These are phyloP conservation scores for Acanthamoeba triangularis DNA, from an alignment of 208 protist genomes.

Conservation along the genomic window DNA sequence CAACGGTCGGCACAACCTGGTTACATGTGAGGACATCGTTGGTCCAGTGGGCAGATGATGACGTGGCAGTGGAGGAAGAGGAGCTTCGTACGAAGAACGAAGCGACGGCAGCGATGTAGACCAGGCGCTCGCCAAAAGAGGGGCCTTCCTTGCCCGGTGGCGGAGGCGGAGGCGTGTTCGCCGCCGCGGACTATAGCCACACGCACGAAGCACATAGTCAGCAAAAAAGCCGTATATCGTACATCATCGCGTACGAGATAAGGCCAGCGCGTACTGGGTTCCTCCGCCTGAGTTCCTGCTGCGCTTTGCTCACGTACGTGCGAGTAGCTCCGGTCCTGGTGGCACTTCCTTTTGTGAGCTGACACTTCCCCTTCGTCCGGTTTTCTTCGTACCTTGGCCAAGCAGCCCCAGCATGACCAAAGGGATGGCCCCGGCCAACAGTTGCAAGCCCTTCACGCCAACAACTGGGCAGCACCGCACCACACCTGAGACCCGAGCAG, in stretches of 20 bases:
- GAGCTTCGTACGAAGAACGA: conserved; percentile 18
- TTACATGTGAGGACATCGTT: background rate
- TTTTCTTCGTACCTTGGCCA: too few species aligned
- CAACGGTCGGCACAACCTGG: background rate
- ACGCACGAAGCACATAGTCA: background rate
- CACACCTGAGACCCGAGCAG: too few species aligned
- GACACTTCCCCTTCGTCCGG: too few species aligned
- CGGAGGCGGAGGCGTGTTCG: background rate
- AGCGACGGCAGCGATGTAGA: background rate
- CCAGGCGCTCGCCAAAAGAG: background rate
- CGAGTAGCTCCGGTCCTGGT: too few species aligned
- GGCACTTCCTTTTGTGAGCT: too few species aligned
- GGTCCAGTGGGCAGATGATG: background rate
- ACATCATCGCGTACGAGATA: too few species aligned
- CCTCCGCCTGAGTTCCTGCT: background rate
- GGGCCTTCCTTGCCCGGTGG: background rate
- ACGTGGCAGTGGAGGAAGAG: background rate
- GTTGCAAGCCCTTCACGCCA: too few species aligned
- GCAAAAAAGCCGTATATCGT: background rate
- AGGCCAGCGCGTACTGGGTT: background rate
- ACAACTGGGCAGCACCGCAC: too few species aligned
- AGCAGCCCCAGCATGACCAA: too few species aligned
- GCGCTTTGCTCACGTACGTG: background rate
- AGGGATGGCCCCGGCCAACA: too few species aligned
- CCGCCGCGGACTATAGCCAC: background rate